Evolutionary conservation across 495 filamentous ascomycete species (phyloP).

Genomic region (Penicillium steckii): DNA sequence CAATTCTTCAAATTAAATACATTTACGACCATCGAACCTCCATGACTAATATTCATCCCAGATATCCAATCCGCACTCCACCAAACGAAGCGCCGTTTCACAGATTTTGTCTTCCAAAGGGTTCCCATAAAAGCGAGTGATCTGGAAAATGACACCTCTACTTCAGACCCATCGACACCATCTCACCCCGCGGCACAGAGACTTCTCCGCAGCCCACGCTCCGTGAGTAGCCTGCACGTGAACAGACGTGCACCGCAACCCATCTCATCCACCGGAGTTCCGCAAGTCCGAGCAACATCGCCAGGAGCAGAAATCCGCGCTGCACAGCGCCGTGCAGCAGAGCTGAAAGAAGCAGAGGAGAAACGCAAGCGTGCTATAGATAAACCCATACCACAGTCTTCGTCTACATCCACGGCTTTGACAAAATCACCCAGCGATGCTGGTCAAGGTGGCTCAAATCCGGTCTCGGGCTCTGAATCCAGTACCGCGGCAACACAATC

Average conservation of each 20-base stretch:
- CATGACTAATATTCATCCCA: slow-evolving; percentile 16
- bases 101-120: slow-evolving; percentile 48
- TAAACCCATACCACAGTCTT: slow-evolving; percentile 7
- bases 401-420: not conserved
- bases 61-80: slow-evolving; percentile 47
- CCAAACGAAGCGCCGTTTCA: slow-evolving; percentile 50
- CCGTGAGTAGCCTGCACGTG: slow-evolving; percentile 40
- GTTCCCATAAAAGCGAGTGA: slow-evolving; percentile 28
- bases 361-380: slow-evolving; percentile 24
- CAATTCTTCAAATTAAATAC: not conserved
- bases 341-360: slow-evolving; percentile 32
- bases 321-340: slow-evolving; percentile 31
- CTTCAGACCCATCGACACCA: slow-evolving; percentile 16
- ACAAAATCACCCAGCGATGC: not conserved
- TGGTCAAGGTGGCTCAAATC: no score
- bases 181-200: slow-evolving; percentile 22
- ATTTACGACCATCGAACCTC: not conserved
- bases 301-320: slow-evolving; percentile 47
- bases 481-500: slow-evolving; percentile 5
- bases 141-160: slow-evolving; percentile 10
- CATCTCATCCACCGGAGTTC: slow-evolving; percentile 26
- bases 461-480: not conserved
- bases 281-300: slow-evolving; percentile 42
- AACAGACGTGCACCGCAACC: slow-evolving; percentile 11
- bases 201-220: slow-evolving; percentile 36